phyloP scores from a whole-genome alignment of 169 alveolate species.

The Perkinsus marinus region DNA sequence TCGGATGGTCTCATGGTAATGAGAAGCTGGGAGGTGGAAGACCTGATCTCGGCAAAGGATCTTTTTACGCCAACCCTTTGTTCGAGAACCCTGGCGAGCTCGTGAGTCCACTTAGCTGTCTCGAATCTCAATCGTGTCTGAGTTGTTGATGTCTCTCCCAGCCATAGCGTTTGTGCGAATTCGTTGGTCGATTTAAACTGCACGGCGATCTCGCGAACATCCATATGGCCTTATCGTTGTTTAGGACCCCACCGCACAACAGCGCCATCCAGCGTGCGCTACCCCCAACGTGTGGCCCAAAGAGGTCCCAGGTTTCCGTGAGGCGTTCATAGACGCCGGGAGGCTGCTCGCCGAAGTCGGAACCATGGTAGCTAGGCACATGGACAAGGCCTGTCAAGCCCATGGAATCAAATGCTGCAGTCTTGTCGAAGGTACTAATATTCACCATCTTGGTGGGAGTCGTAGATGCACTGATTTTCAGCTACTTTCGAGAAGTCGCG shows the following conservation, averaged over 20 bases:
- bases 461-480: not conserved
- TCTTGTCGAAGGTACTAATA: not conserved
- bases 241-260: not conserved
- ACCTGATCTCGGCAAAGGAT: slow-evolving; percentile 38
- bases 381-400: slow-evolving; percentile 27
- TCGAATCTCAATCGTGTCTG: too few species aligned
- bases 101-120: too few species aligned
- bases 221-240: too few species aligned
- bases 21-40: slow-evolving; percentile 38
- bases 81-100: slow-evolving; percentile 10
- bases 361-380: slow-evolving; percentile 24
- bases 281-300: slow-evolving; percentile 35
- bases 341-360: slow-evolving; percentile 31
- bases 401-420: not conserved
- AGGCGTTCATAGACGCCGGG: slow-evolving; percentile 38
- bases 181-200: too few species aligned
- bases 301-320: slow-evolving; percentile 34
- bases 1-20: slow-evolving; percentile 52
- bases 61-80: slow-evolving; percentile 41
- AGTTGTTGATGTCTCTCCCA: too few species aligned
- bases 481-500: not conserved
- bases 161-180: too few species aligned
- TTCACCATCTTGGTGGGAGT: not conserved
- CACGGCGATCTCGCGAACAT: too few species aligned
- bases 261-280: not conserved